Conservation (phyloP, 2,329 filamentous ascomycete species). For the Neonectria faginata region DNA sequence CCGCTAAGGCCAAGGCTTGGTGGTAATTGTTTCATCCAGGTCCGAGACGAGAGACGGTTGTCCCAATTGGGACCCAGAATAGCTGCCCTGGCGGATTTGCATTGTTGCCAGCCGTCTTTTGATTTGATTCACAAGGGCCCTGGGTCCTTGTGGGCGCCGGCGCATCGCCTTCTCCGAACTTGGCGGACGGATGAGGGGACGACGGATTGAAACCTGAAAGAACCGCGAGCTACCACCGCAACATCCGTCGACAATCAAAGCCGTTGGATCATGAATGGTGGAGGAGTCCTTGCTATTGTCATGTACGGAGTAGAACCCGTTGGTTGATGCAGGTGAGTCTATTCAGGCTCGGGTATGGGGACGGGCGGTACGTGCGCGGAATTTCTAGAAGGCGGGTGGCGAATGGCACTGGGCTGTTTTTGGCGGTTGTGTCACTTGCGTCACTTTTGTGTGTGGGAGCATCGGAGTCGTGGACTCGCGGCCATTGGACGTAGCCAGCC, state of each 20-base stretch:
- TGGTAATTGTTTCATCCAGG: constrained; percentile 44
- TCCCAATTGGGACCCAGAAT: constrained; percentile 36
- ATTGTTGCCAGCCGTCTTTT: constrained; percentile 32
- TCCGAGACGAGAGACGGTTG: constrained; percentile 31
- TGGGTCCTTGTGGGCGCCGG: constrained; percentile 31
- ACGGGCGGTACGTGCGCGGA: constrained; percentile 31
- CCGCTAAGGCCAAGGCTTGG: constrained; percentile 35
- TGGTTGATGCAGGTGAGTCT: constrained; percentile 21
- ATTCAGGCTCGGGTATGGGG: constrained; percentile 21
- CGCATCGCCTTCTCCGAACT: constrained; percentile 43
- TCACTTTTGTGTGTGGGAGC: not conserved
- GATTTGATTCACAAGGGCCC: constrained; percentile 37
- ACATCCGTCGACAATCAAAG: constrained; percentile 14
- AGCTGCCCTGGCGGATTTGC: constrained; percentile 31
- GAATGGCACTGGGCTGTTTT: constrained; percentile 17
- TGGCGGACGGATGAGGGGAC: constrained; percentile 36
- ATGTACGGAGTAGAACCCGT: constrained; percentile 18
- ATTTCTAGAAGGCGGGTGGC: constrained; percentile 37
- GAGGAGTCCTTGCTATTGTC: constrained; percentile 12
- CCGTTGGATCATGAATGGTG: not conserved
- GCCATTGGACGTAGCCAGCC: constrained; percentile 29
- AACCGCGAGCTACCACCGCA: constrained; percentile 5
- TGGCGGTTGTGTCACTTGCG: constrained; percentile 8
- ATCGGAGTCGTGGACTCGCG: not conserved
- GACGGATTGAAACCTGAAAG: constrained; percentile 34